These are phyloP conservation scores for Trichothecium roseum DNA, from an alignment of 2,329 filamentous ascomycete species.

Conservation along the genomic window DNA sequence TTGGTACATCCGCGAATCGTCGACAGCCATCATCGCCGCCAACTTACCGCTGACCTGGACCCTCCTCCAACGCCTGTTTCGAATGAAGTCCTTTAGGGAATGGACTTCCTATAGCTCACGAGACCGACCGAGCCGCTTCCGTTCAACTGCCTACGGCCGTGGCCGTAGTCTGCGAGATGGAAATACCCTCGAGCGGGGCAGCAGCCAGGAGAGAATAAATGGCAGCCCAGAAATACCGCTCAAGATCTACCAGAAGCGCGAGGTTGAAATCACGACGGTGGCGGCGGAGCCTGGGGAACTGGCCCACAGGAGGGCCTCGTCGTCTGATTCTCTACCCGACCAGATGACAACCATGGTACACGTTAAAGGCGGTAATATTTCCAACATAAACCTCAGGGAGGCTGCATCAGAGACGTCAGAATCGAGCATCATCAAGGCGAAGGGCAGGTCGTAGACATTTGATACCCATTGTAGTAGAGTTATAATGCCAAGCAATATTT, in stretches of 20 bases:
- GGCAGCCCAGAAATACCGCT: constrained; percentile 19
- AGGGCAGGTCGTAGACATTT: no score
- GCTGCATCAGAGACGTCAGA: not conserved
- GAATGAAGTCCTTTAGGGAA: constrained; percentile 14
- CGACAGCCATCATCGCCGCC: constrained; percentile 31
- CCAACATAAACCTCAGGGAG: not conserved
- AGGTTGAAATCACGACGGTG: constrained; percentile 15
- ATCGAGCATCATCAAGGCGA: no score
- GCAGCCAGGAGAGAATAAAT: constrained; percentile 28
- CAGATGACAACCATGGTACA: constrained; percentile 2
- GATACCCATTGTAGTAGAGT: no score
- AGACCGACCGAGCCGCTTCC: constrained; percentile 2
- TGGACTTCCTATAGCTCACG: constrained; percentile 9
- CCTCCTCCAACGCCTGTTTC: constrained; percentile 25
- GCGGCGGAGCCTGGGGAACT: no score
- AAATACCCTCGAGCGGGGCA: constrained; percentile 12
- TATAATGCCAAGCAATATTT: no score
- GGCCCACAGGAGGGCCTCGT: constrained; percentile 1
- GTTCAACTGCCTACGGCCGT: constrained; percentile 1
- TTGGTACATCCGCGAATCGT: constrained; percentile 36
- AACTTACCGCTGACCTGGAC: constrained; percentile 34
- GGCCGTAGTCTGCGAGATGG: constrained; percentile 15
- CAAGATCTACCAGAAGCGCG: constrained; percentile 22
- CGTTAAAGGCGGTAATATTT: constrained; percentile 1
- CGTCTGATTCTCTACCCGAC: constrained; percentile 3